Evolutionary conservation across 106 monocot species (phyloP), one percentile per base, ranked within the genome.

Genomic region (Acorus calamus): DNA sequence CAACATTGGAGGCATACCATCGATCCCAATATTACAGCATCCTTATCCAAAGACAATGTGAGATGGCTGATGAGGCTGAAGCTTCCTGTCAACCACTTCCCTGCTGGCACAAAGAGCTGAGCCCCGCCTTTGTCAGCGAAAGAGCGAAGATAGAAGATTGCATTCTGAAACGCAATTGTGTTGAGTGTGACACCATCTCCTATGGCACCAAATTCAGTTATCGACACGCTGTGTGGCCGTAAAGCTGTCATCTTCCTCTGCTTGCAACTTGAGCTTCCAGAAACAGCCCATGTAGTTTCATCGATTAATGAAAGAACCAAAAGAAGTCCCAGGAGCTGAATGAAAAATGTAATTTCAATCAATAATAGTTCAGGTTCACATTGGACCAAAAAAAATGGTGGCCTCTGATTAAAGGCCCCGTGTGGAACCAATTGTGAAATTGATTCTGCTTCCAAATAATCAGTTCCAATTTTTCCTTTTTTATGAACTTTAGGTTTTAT

Each of bases 131-230:
- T 82, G 49, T 78, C 69, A 0, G 78, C 77, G 56, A 82, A 78
- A 0, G 82, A 82, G 48, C 74, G 65, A 42, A 82, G 78, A 59
- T 82, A 82, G 56, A 74, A 82, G 42, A 78, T 70, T 7, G 82
- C 82, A 66, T 82, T 78, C 52, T 82, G 69, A 70, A 82, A 82
- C 28, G 82, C 78, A 52, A 74, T 73, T 5, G 82, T 78, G 52
- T 82, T 82, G 12, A 82, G 73, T 2, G 78, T 78, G 69, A 74
- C 74, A 63, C 82, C 82, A 71, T 82, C 82, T 58, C 82, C 82
- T 49, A 82, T 74, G 6, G 82, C 82, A 49, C 82, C 78, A 64
- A 82, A 82, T 13, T 82, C 82, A 2, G 82, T 82, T 54, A 78
- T 66, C 3, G 69, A 69, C 47, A 78, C 82, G 59, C 78, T 82